Evolutionary conservation across 2,329 filamentous ascomycete species (phyloP), one percentile per base, ranked within the genome.

Genomic region (Cladosporium austrohemisphaericum): DNA sequence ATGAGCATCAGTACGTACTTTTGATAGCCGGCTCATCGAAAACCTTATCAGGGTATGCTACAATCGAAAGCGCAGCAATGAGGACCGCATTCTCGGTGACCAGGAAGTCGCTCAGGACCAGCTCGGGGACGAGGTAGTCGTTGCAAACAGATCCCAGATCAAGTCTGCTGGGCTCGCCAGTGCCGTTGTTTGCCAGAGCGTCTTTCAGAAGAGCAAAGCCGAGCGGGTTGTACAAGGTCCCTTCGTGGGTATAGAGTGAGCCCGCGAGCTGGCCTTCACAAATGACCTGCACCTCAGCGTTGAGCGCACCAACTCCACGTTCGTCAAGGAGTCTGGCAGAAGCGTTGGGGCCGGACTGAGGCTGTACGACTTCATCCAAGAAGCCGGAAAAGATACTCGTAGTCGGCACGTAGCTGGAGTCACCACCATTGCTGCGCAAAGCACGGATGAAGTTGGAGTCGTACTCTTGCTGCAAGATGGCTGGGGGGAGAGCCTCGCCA

Each of bases 331-430:
- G 60, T 51, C 63, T 72, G 0, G 71, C 76, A 0, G 76, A 80
- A 0, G 77, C 77, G 2, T 60, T 57, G 0, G 62, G 63, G 3
- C 74, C 77, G 22, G 57, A 56, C 60, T 77, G 71, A 1, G 76
- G 78, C 60, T 78, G 60, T 2, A 80, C 75, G 43, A 80, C 67
- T 55, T 80, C 71, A 53, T 80, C 76, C 51, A 68, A 62, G 41
- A 70, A 61, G 10, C 66, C 63, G 0, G 72, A 75, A 63, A 76
- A 80, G 37, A 81, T 65, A 0, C 69, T 76, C 1, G 78, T 80
- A 0, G 76, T 80, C 1, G 76, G 76, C 0, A 81, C 75, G 53
- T 77, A 80, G 4, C 75, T 75, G 1, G 71, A 74, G 45, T 76
- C 74, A 0, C 77, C 77, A 19, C 68, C 71, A 36, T 71, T 63